Conservation (phyloP, 164 flowering plant genomes). For the Saururus chinensis region DNA sequence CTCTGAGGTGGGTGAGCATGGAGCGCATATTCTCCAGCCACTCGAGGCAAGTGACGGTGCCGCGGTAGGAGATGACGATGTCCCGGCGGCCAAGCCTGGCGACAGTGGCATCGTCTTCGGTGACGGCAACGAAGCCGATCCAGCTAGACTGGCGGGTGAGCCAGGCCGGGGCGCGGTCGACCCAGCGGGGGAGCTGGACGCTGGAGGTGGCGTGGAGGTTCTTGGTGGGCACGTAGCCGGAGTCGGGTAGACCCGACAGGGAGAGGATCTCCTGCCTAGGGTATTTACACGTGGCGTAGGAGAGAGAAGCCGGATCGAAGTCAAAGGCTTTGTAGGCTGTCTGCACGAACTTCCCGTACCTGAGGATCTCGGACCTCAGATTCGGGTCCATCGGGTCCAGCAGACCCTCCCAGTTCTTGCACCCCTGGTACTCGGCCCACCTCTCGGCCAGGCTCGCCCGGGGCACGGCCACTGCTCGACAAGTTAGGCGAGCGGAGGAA, state of each 20-base stretch:
- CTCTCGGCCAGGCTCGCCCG: constrained; percentile 25
- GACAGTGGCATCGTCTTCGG: constrained; percentile 50
- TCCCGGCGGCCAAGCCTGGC: constrained; percentile 66
- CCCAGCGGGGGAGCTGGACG: constrained; percentile 49
- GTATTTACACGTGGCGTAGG: constrained; percentile 40
- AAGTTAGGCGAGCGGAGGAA: background rate
- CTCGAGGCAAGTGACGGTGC: constrained; percentile 74
- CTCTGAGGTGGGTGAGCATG: constrained; percentile 30
- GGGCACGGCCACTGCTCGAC: no score
- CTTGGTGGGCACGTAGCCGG: constrained; percentile 47
- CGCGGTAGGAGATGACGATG: constrained; percentile 58
- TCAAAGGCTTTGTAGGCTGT: constrained; percentile 56
- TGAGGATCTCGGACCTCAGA: constrained; percentile 47
- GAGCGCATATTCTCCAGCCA: constrained; percentile 80
- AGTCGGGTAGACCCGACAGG: constrained; percentile 18
- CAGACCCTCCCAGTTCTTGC: constrained; percentile 51
- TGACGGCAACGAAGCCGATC: constrained; percentile 81
- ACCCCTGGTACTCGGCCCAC: constrained; percentile 73
- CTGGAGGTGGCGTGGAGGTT: constrained; percentile 53
- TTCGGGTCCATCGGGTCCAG: constrained; percentile 65
- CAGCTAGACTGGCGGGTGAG: constrained; percentile 44
- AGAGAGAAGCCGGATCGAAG: constrained; percentile 47
- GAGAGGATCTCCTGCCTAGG: constrained; percentile 25
- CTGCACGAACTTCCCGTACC: constrained; percentile 68
- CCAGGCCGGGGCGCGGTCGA: constrained; percentile 34